These are phyloP conservation scores for Talaromyces islandicus DNA, from an alignment of 2,329 filamentous ascomycete genomes.

Conservation along the genomic window DNA sequence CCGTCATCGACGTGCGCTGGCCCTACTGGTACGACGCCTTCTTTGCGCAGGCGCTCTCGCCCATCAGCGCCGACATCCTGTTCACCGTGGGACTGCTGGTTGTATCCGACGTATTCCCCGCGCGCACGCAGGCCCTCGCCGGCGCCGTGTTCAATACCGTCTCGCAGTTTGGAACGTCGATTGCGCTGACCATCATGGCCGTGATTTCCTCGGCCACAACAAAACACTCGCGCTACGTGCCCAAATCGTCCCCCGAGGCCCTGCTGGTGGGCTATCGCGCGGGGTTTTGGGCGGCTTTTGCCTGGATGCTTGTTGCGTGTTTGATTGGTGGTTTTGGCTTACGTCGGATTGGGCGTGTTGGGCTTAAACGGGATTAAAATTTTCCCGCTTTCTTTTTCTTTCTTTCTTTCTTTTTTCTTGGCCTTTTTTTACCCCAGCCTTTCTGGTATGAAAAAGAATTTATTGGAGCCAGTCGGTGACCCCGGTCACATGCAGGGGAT, in stretches of 20 bases:
- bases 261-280: constrained; percentile 49
- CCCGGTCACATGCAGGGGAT: neutral
- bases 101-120: constrained; percentile 50
- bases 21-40: constrained; percentile 45
- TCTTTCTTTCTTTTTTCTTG: neutral
- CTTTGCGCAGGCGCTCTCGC: constrained; percentile 37
- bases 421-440: no score
- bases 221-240: constrained; percentile 35
- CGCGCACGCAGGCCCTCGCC: constrained; percentile 53
- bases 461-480: neutral
- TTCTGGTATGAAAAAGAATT: no score
- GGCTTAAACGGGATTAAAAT: constrained; percentile 35
- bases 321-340: constrained; percentile 39
- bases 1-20: constrained; percentile 38
- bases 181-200: constrained; percentile 48
- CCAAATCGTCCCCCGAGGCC: constrained; percentile 20
- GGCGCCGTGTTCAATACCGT: constrained; percentile 59
- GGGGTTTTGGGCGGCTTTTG: constrained; percentile 51
- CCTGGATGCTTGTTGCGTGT: constrained; percentile 34
- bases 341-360: constrained; percentile 44
- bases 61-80: constrained; percentile 43
- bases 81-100: constrained; percentile 54
- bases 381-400: neutral
- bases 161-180: constrained; percentile 49
- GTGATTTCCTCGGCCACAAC: constrained; percentile 33